Base-by-base conservation (phyloP, 345 rosid species). In the Camelina sativa region DNA sequence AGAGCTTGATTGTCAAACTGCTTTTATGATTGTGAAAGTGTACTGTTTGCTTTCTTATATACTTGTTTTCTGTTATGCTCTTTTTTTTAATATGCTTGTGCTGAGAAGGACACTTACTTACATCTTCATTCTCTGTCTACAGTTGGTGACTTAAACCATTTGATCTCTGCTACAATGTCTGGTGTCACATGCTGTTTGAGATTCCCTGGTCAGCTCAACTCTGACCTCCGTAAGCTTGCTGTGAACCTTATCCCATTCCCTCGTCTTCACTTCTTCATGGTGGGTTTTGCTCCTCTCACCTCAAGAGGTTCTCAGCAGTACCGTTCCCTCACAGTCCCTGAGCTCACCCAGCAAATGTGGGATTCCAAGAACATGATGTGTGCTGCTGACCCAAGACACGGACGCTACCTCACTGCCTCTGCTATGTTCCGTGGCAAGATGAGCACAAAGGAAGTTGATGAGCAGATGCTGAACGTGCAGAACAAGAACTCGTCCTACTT, bases 351-450 rank as follows among this genome's bases (percentile, higher is more conserved):
- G 44, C 82, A 75, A 71, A 80, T 75, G 82, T 80, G 82, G 82
- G 82, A 80, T 8, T 74, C 80, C 60, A 80, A 65, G 56, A 65
- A 65, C 43, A 65, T 65, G 69, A 65, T 65, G 69, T 65, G 69
- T 65, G 69, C 69, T 67, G 83, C 83, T 1, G 83, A 80, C 67
- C 83, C 80, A 11, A 75, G 75, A 35, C 71, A 76, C 1, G 83
- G 80, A 6, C 75, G 78, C 20, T 80, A 80, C 72, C 79, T 80
- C 23, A 72, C 83, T 11, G 80, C 78, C 34, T 80, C 80, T 12
- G 80, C 83, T 0, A 56, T 80, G 80, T 80, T 76, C 62, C 71
- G 83, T 52, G 85, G 85, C 35, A 83, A 83, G 77, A 83, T 80
- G 86, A 83, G 85, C 78, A 80, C 80, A 22, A 67, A 63, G 16